These are phyloP conservation scores for Sporothrix inflata DNA, from an alignment of 2,329 filamentous ascomycete genomes.

Conservation along the genomic window DNA sequence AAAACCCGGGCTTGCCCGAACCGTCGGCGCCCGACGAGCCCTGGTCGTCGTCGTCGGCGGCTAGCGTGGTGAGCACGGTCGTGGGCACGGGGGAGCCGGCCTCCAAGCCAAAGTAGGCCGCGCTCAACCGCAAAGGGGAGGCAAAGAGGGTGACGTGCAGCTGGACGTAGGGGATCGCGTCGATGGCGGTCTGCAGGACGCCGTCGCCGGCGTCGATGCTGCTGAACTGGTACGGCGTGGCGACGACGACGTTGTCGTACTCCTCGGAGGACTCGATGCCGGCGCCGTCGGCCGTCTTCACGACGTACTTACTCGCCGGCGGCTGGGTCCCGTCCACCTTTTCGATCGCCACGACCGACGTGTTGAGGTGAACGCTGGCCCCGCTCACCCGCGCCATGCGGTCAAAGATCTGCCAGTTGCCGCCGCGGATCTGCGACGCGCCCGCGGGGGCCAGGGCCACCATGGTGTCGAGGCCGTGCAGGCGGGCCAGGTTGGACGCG, in stretches of 20 bases:
- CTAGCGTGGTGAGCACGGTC: constrained; percentile 81
- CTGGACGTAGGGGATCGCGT: constrained; percentile 80
- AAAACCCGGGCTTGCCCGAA: constrained; percentile 78
- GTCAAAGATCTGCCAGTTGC: constrained; percentile 95
- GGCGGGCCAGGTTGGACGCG: constrained; percentile 80
- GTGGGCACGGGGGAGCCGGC: constrained; percentile 65
- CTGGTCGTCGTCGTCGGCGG: constrained; percentile 55
- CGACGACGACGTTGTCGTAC: constrained; percentile 83
- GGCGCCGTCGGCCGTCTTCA: constrained; percentile 43
- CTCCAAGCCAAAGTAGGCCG: constrained; percentile 71
- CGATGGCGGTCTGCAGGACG: constrained; percentile 71
- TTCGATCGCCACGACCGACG: constrained; percentile 56
- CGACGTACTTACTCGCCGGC: constrained; percentile 46
- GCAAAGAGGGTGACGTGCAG: constrained; percentile 90
- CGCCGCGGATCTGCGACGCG: constrained; percentile 75
- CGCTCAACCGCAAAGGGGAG: constrained; percentile 72
- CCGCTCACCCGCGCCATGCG: constrained; percentile 70
- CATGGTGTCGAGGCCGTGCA: constrained; percentile 90
- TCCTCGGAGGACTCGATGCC: background rate
- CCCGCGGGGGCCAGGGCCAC: constrained; percentile 88
- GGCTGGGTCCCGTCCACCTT: background rate
- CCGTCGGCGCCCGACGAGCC: constrained; percentile 54
- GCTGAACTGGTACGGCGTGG: constrained; percentile 81
- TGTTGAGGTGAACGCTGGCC: constrained; percentile 66
- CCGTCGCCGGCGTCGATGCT: constrained; percentile 65